A percentile compares a stretch with the other conserved stretches of the same genome.
These are phyloP conservation scores for Colletotrichum somersetense DNA, from an alignment of 2,329 filamentous ascomycete genomes.

Conservation along the genomic window DNA sequence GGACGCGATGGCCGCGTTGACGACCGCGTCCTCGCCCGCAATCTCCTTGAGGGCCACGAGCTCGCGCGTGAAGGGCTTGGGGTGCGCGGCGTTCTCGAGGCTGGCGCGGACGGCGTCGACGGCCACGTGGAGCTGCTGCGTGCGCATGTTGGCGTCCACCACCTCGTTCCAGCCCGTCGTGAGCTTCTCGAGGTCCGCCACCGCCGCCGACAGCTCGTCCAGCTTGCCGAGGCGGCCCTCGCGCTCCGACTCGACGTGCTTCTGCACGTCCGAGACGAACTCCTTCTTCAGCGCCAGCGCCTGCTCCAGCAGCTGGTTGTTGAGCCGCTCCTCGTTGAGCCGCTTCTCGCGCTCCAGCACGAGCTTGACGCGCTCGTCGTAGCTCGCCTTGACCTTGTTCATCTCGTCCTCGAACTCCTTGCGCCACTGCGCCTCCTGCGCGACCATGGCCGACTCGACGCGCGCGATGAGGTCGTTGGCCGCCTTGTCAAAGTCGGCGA, in stretches of 20 bases:
- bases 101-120: constrained; percentile 92
- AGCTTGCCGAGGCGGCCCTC: constrained; percentile 88
- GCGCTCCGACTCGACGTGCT: constrained; percentile 89
- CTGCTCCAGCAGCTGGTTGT: constrained; percentile 91
- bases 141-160: constrained; percentile 89
- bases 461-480: constrained; percentile 88
- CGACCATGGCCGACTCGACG: constrained; percentile 85
- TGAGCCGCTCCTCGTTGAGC: constrained; percentile 83
- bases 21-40: constrained; percentile 83
- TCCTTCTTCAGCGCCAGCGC: constrained; percentile 88
- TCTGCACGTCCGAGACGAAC: constrained; percentile 82
- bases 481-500: constrained; percentile 85
- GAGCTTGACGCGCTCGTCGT: constrained; percentile 82
- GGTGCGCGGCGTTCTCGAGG: constrained; percentile 79
- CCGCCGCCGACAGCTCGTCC: constrained; percentile 80
- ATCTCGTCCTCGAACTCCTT: constrained; percentile 91
- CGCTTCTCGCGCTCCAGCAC: constrained; percentile 84
- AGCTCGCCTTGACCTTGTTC: constrained; percentile 80
- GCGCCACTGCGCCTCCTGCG: constrained; percentile 86
- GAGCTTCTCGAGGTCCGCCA: constrained; percentile 87
- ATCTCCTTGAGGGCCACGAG: constrained; percentile 95
- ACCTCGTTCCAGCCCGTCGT: constrained; percentile 92
- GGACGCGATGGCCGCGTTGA: constrained; percentile 94
- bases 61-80: constrained; percentile 90
- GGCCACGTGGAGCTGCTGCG: constrained; percentile 95